A percentile compares a stretch with the other conserved stretches of the same genome.
Evolutionary conservation across 257 asterid species (phyloP).

Genomic region (Anisodus tanguticus): DNA sequence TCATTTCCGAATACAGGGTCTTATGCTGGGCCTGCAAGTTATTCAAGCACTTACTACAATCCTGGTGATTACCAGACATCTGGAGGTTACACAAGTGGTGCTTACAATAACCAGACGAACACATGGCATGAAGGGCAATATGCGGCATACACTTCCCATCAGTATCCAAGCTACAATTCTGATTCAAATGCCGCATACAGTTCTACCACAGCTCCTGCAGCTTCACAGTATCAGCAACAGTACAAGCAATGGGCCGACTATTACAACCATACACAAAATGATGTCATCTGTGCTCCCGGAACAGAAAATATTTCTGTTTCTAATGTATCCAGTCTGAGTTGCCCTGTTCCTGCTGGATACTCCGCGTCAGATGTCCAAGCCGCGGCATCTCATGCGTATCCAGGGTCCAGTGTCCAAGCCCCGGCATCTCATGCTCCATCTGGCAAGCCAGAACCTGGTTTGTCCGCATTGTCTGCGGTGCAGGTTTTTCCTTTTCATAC

Average conservation of each 20-base stretch:
- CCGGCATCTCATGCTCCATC: constrained; percentile 61
- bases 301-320: constrained; percentile 80
- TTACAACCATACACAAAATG: constrained; percentile 85
- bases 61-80: constrained; percentile 99
- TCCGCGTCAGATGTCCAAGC: constrained; percentile 61
- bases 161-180: constrained; percentile 71
- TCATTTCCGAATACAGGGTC: constrained; percentile 99
- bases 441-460: constrained; percentile 69
- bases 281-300: constrained; percentile 99
- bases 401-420: constrained; percentile 53
- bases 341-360: constrained; percentile 68
- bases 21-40: constrained; percentile 98
- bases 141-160: constrained; percentile 67
- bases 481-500: constrained; percentile 63
- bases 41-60: constrained; percentile 99
- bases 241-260: constrained; percentile 94
- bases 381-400: constrained; percentile 52
- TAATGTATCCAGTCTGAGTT: constrained; percentile 55
- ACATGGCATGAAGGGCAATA: constrained; percentile 87
- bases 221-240: constrained; percentile 74
- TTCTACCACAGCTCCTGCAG: constrained; percentile 63
- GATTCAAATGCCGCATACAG: constrained; percentile 74
- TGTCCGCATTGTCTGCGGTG: constrained; percentile 56
- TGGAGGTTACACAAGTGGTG: constrained; percentile 86
- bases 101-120: constrained; percentile 72